Evolutionary conservation across 345 rosid species (phyloP).

Genomic region (Acer campestre): DNA sequence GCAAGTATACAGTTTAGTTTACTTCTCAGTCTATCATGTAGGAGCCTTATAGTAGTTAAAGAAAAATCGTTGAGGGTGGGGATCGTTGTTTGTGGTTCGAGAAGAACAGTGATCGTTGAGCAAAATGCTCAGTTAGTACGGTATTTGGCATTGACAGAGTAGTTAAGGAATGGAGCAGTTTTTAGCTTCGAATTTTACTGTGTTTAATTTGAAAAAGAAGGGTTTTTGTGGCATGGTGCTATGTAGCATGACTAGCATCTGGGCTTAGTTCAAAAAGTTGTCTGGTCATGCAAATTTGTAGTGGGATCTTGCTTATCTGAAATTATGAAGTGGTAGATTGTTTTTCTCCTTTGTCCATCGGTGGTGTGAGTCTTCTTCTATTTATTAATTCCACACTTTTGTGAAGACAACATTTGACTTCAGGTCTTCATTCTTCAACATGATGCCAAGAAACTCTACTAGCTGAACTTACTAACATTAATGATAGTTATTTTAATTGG

Average conservation of each 20-base stretch:
- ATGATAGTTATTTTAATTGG: neutral
- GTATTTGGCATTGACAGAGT: neutral
- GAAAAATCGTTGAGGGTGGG: neutral
- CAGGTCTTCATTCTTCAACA: neutral
- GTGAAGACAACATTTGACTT: neutral
- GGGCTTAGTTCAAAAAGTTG: neutral
- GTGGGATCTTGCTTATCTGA: neutral
- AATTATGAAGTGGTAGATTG: neutral
- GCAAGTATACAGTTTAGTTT: too few relatives aligned
- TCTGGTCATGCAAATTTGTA: neutral
- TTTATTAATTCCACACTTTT: neutral
- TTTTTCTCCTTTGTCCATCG: neutral
- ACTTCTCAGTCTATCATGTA: too few relatives aligned
- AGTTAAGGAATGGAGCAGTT: neutral
- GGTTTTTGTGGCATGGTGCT: neutral
- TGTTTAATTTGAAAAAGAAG: neutral
- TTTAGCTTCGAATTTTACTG: too few relatives aligned
- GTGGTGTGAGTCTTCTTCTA: neutral
- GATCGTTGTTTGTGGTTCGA: neutral
- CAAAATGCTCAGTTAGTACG: neutral
- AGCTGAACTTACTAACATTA: neutral
- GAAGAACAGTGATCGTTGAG: neutral
- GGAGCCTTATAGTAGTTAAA: neutral
- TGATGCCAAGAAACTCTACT: neutral
- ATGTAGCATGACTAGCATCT: too few relatives aligned